These are phyloP conservation scores for Boletus fagicola DNA, from an alignment of 768 basidiomycete genomes.

Conservation along the genomic window DNA sequence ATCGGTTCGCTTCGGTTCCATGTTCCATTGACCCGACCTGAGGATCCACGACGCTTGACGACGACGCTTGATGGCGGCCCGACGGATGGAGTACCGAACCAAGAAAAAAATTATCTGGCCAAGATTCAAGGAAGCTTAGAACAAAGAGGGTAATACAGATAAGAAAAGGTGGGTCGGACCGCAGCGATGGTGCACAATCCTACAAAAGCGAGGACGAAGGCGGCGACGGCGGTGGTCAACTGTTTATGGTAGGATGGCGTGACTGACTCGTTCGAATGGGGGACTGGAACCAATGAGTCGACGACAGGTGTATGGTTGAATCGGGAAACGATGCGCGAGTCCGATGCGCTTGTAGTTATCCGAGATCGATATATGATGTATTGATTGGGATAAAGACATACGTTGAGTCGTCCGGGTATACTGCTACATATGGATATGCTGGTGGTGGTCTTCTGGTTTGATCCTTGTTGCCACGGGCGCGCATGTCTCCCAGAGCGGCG, in stretches of 20 bases:
- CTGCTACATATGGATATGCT: neutral
- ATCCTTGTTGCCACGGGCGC: neutral
- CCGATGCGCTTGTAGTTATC: neutral
- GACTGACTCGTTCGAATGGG: neutral
- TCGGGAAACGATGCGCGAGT: neutral
- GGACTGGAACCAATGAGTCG: conserved; percentile 13
- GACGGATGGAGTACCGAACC: conserved; percentile 17
- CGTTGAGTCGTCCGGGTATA: neutral
- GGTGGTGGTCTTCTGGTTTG: neutral
- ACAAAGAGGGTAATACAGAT: neutral
- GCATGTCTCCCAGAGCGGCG: neutral
- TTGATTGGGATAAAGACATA: neutral
- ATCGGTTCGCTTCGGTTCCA: conserved; percentile 13
- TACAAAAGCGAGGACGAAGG: neutral
- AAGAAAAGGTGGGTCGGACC: conserved; percentile 8
- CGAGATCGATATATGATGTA: neutral
- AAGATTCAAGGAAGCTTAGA: neutral
- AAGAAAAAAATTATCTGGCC: conserved; percentile 13
- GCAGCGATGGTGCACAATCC: conserved; percentile 1
- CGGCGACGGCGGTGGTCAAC: neutral
- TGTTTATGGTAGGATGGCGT: conserved; percentile 1
- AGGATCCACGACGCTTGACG: conserved; percentile 29
- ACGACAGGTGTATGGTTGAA: conserved; percentile 6
- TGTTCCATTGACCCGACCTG: conserved; percentile 20
- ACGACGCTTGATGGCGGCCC: conserved; percentile 19